Evolutionary conservation across 352 stramenopile genomes (phyloP), one percentile per base, ranked within the genome.

Genomic region (Phytophthora sansomeana): DNA sequence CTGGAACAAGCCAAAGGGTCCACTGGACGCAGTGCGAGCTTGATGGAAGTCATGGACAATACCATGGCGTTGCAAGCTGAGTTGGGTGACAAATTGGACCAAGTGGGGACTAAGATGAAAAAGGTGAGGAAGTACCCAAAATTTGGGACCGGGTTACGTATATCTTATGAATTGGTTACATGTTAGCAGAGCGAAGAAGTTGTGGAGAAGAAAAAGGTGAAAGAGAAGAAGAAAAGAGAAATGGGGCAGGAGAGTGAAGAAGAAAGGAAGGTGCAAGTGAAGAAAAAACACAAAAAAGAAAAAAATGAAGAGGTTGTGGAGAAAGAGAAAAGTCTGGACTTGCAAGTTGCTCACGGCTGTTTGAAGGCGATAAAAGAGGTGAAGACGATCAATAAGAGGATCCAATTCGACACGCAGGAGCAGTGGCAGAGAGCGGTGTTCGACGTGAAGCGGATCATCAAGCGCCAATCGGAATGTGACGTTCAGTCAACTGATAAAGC

Each of bases 1-100:
- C 24, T 75, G 55, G 55, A 78, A 19, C 49, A 78, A 35, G 60
- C 32, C 41, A 66, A 72, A 55, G 9, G 39, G 17, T 51, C 55
- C 4, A 44, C 38, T 5, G 55, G 60, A 9, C 51, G 43, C 24
- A 72, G 60, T 21, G 43, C 26, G 5, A 67, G 55, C 28, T 43
- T 72, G 0, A 43, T 72, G 36, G 35, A 62, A 17, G 24, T 39
- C 36, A 56, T 75, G 55, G 38, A 72, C 33, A 44, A 0, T 6
- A 47, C 55, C 4, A 39, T 61, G 28, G n/a, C 50, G 47, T 47
- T 75, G 44, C 64, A 72, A 13, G 26, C 46, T 3, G 28, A 64
- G 21, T 35, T 77, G 19, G 6, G 52, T 3, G 6, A 59, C 2
- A 52, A 51, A 30, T 38, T 77, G 49, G 19, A 50, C 8, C 48